A percentile compares a stretch with the other conserved stretches of the same genome.
These are phyloP conservation scores for Coemansia sp. DNA, from an alignment of 192 early-diverging fungal genomes.

Conservation along the genomic window DNA sequence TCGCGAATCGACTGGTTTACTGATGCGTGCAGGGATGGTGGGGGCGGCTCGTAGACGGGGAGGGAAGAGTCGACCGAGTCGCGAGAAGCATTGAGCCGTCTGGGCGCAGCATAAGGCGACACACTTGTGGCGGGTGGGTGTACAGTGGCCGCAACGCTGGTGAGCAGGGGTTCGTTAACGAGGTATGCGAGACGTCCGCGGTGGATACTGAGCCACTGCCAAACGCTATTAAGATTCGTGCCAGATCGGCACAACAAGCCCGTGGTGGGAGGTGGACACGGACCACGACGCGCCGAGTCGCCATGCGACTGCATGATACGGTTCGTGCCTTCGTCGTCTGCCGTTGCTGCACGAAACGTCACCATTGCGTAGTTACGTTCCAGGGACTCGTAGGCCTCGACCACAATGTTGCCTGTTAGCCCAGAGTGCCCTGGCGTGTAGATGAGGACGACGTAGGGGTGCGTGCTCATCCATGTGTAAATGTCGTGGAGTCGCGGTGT, in stretches of 20 bases:
- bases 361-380: constrained; percentile 36
- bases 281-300: constrained; percentile 7
- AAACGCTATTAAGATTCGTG: constrained; percentile 32
- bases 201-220: constrained; percentile 46
- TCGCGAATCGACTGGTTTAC: constrained; percentile 10
- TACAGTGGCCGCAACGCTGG: constrained; percentile 3
- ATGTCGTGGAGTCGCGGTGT: constrained; percentile 3
- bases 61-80: constrained; percentile 34
- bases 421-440: not conserved
- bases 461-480: constrained; percentile 44
- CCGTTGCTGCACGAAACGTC: constrained; percentile 18
- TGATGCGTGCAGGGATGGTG: constrained; percentile 15
- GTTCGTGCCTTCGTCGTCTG: constrained; percentile 22
- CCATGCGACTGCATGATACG: constrained; percentile 25
- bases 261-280: constrained; percentile 28
- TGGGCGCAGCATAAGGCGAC: not conserved
- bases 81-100: not conserved
- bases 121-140: not conserved
- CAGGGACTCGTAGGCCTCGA: constrained; percentile 33
- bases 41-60: constrained; percentile 33
- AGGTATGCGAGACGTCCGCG: constrained; percentile 28
- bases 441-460: constrained; percentile 25
- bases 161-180: constrained; percentile 25
- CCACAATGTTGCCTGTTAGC: constrained; percentile 23
- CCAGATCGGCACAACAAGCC: constrained; percentile 29